Base-by-base conservation (phyloP, 2,329 filamentous ascomycete species). In the Pseudocercospora pini-densiflorae region DNA sequence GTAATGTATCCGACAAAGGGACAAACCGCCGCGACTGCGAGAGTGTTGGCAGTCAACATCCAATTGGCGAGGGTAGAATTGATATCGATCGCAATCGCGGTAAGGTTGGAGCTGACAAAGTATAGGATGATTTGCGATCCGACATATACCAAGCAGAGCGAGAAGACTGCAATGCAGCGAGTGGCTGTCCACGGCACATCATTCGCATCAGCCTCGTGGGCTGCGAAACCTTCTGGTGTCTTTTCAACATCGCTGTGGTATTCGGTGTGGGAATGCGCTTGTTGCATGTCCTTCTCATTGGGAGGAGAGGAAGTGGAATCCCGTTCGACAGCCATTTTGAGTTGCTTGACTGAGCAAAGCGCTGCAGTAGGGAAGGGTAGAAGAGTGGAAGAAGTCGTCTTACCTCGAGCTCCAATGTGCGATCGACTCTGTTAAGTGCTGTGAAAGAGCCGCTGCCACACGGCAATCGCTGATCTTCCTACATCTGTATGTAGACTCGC, bases 21-120 rank as follows among this genome's bases (percentile, higher is more conserved):
- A 49, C 70, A 71, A n/a, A 71, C 69, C 21, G 70, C 70, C 9
- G 68, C 70, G n/a, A 71, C 70, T n/a, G 68, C 70, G 12, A 71
- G 65, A 3, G 70, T 70, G 51, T 71, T 71, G 6, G 69, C 68
- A 21, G 70, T 71, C 16, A 71, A 57, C 70, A 71, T 70, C 70
- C 70, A 71, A 55, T 71, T 71, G 14, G 62, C 64, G n/a, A 54
- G 58, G 16, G 47, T 66, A 16, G 68, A 69, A n/a, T 59, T 57
- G 29, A 71, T 65, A 24, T 64, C 66, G 29, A 60, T 31, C 16
- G 66, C 64, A 23, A 71, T 71, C 36, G 64, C 29, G 7, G 60
- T 45, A 4, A 71, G 62, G 12, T 62, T 61, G 1, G 70, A 71
- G 64, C 66, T 69, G 55, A 68, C 65, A 64, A 71, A 71, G 66